Percentiles rank a stretch among this genome's conserved stretches.
Conservation (phyloP, 108 stramenopile species). For the Conticribra guillardii region DNA sequence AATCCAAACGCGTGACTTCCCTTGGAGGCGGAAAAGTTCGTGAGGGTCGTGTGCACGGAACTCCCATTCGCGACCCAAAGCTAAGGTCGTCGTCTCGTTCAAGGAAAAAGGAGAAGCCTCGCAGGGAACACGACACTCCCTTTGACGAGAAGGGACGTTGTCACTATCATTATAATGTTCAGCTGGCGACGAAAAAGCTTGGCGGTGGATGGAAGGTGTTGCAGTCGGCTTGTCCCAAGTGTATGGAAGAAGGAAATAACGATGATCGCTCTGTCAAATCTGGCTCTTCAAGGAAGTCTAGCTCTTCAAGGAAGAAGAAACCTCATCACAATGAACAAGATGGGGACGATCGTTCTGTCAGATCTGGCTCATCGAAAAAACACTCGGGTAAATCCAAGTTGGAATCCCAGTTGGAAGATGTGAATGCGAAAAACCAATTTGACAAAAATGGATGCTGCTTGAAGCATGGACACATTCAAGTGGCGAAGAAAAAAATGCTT, state of each 20-base stretch:
- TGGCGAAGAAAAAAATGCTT: slow-evolving; percentile 45
- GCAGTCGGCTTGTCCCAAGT: slow-evolving; percentile 38
- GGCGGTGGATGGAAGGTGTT: slow-evolving; percentile 47
- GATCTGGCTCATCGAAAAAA: slow-evolving; percentile 22
- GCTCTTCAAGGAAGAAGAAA: not conserved
- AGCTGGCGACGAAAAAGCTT: slow-evolving; percentile 46
- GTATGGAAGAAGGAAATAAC: slow-evolving; percentile 36
- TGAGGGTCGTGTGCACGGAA: slow-evolving; percentile 19
- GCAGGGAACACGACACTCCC: slow-evolving; percentile 39
- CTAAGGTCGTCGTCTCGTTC: slow-evolving; percentile 9
- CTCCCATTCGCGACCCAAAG: slow-evolving; percentile 5
- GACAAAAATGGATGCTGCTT: slow-evolving; percentile 51
- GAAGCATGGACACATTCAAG: slow-evolving; percentile 44
- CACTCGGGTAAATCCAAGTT: not conserved
- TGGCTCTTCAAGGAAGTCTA: slow-evolving; percentile 23
- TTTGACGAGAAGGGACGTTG: slow-evolving; percentile 50
- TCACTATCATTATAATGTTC: slow-evolving; percentile 45
- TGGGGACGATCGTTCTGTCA: slow-evolving; percentile 27
- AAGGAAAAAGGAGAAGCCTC: slow-evolving; percentile 9
- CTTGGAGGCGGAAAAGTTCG: slow-evolving; percentile 35
- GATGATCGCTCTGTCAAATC: slow-evolving; percentile 35
- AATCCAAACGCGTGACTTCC: slow-evolving; percentile 18
- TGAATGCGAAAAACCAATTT: slow-evolving; percentile 21
- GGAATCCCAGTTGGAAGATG: not conserved
- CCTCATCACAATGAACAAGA: slow-evolving; percentile 5